phyloP scores from a whole-genome alignment of 768 basidiomycete species.

The Serendipita sp. region DNA sequence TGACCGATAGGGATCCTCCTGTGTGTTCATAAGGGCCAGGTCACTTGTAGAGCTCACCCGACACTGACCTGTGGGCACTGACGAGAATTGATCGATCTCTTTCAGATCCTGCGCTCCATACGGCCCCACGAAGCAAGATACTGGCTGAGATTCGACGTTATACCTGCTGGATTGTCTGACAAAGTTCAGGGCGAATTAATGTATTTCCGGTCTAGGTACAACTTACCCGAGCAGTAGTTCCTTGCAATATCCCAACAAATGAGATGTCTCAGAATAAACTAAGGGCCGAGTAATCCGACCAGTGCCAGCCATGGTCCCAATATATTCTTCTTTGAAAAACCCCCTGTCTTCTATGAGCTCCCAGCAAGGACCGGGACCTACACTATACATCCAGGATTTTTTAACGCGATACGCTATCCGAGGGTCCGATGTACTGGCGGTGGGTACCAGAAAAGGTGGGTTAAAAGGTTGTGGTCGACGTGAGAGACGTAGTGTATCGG shows the following conservation, averaged over 20 bases:
- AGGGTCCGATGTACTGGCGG: constrained; percentile 35
- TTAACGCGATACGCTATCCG: constrained; percentile 39
- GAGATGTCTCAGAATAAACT: constrained; percentile 34
- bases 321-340: constrained; percentile 47
- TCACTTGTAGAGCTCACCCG: constrained; percentile 30
- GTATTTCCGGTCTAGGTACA: no score
- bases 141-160: neutral
- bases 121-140: neutral
- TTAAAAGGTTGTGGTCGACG: constrained; percentile 32
- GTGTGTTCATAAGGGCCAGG: constrained; percentile 36
- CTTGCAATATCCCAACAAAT: constrained; percentile 27
- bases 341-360: constrained; percentile 60
- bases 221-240: neutral
- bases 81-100: neutral
- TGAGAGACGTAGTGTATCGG: neutral
- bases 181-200: no score
- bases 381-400: constrained; percentile 57
- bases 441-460: constrained; percentile 25
- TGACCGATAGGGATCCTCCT: constrained; percentile 48
- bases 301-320: neutral
- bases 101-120: neutral
- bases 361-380: constrained; percentile 65
- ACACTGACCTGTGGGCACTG: constrained; percentile 18
- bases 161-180: neutral
- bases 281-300: neutral